These are phyloP conservation scores for Colletotrichum magnum DNA, from an alignment of 2,329 filamentous ascomycete genomes.

Conservation along the genomic window DNA sequence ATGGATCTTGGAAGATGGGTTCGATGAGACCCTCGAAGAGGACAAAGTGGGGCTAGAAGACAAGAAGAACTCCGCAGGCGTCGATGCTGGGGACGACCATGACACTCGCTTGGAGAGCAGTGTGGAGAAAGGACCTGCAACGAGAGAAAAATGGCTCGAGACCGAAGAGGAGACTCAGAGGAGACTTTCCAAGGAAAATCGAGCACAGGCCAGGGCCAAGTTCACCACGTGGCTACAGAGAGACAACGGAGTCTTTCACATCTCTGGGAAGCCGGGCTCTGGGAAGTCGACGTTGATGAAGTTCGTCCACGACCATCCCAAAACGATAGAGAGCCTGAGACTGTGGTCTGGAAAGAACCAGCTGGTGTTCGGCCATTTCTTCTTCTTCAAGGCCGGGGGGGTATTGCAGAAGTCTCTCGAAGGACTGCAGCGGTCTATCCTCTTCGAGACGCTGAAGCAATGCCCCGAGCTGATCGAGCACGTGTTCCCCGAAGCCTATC, in stretches of 20 bases:
- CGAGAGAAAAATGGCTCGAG: neutral
- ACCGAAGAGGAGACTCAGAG: neutral
- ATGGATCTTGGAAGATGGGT: neutral
- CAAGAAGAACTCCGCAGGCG: too few relatives aligned
- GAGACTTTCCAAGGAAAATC: neutral
- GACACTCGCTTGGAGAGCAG: too few relatives aligned
- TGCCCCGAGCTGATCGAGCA: slow-evolving; percentile 15
- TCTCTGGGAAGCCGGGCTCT: slow-evolving; percentile 28
- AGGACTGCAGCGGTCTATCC: slow-evolving; percentile 23
- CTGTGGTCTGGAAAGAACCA: slow-evolving; percentile 23
- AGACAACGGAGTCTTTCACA: neutral
- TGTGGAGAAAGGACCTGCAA: too few relatives aligned
- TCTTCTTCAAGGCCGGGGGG: slow-evolving; percentile 35
- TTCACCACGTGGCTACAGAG: neutral
- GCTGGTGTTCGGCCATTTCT: slow-evolving; percentile 23
- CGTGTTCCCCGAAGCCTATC: neutral
- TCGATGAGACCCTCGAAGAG: neutral
- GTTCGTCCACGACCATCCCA: neutral
- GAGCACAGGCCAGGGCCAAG: neutral
- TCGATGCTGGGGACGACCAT: too few relatives aligned
- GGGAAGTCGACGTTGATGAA: slow-evolving; percentile 40
- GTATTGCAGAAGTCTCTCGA: slow-evolving; percentile 29
- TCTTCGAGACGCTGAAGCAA: slow-evolving; percentile 18
- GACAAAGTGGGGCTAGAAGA: too few relatives aligned
- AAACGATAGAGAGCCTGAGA: neutral